Percentiles rank a stretch among this genome's conserved stretches.
These are phyloP conservation scores for Ordospora pajunii DNA, from an alignment of 371 early-diverging fungal species.

Conservation along the genomic window DNA sequence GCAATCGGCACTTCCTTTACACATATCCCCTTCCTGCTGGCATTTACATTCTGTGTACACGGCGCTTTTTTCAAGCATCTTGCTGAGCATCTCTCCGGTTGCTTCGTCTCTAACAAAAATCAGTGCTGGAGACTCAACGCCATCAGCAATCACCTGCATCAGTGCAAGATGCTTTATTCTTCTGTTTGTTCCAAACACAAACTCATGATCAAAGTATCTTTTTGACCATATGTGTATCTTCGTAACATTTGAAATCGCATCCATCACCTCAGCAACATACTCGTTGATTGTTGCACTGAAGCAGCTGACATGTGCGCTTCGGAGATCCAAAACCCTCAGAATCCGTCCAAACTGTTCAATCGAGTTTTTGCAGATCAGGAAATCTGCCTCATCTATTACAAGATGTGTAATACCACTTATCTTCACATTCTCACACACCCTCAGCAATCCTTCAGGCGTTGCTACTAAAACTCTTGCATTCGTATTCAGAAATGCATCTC, in stretches of 20 bases:
- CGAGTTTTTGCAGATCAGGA: not conserved
- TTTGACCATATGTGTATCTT: slow-evolving; percentile 6
- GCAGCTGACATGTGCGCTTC: not conserved
- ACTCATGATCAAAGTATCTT: slow-evolving; percentile 6
- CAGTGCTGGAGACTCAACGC: slow-evolving; percentile 6
- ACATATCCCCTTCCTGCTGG: too few species aligned
- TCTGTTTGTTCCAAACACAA: slow-evolving; percentile 22
- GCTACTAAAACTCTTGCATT: not conserved
- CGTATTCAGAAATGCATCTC: not conserved
- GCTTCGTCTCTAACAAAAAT: slow-evolving; percentile 23
- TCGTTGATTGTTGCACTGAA: slow-evolving; percentile 28
- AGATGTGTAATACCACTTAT: slow-evolving; percentile 3
- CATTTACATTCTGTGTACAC: not conserved
- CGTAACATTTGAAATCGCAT: not conserved
- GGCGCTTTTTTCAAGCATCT: not conserved
- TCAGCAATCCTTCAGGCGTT: not conserved
- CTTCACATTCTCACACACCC: not conserved
- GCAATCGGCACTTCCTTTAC: not conserved
- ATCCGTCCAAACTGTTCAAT: not conserved
- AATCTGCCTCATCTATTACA: slow-evolving; percentile 28
- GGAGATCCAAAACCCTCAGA: not conserved
- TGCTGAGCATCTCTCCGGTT: not conserved
- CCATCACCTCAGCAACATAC: not conserved
- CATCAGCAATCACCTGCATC: slow-evolving; percentile 16
- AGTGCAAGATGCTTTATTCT: slow-evolving; percentile 14